Conservation (phyloP, 345 rosid species). For the Bruguiera sexangula region DNA sequence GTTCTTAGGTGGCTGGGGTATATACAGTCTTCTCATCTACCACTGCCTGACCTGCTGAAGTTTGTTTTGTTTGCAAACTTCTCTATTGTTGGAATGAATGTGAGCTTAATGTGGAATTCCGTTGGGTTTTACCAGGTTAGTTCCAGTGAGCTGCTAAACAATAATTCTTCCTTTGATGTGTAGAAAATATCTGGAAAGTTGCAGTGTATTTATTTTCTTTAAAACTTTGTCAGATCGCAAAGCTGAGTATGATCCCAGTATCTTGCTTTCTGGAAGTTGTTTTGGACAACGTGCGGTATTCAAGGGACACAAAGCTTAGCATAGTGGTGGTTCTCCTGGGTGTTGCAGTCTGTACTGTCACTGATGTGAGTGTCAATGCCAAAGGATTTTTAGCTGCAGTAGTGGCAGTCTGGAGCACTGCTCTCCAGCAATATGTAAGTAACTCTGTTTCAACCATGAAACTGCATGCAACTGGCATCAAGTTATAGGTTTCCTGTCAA, state of each 20-base stretch:
- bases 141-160: not conserved
- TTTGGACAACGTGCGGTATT: conserved; percentile 86
- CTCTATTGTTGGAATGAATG: conserved; percentile 98
- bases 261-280: conserved; percentile 91
- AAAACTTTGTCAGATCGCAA: conserved; percentile 68
- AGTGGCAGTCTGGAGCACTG: conserved; percentile 97
- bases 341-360: conserved; percentile 96
- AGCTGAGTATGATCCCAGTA: conserved; percentile 98
- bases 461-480: not conserved
- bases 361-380: conserved; percentile 93
- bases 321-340: conserved; percentile 85
- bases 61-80: conserved; percentile 92
- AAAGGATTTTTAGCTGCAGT: conserved; percentile 87
- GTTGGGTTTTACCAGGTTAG: conserved; percentile 99
- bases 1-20: conserved; percentile 80
- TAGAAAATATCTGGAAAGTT: conserved; percentile 11
- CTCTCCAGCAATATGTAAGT: conserved; percentile 97
- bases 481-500: conserved; percentile 1
- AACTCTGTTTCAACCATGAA: conserved; percentile 6
- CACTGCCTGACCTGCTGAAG: conserved; percentile 66
- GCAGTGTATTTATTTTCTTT: not conserved
- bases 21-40: conserved; percentile 79
- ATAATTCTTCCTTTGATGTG: conserved; percentile 5
- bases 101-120: conserved; percentile 99
- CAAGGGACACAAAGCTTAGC: conserved; percentile 98